Conservation (phyloP, 352 stramenopile genomes). For the Phytophthora hybrid region DNA sequence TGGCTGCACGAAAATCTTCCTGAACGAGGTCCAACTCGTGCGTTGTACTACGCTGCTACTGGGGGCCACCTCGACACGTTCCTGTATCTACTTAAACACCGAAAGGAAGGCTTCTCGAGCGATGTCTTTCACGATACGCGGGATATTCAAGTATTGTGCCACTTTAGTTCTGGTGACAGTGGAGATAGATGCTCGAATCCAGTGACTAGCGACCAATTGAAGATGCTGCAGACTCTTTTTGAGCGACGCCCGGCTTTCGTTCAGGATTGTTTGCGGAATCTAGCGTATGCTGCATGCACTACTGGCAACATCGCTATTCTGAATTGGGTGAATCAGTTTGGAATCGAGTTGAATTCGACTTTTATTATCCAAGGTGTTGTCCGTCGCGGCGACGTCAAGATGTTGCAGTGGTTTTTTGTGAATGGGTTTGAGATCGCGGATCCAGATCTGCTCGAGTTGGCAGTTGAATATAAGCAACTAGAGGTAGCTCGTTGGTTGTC, state of each 20-base stretch:
- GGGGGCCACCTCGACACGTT: not conserved
- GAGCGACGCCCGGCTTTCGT: not conserved
- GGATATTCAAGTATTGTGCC: not conserved
- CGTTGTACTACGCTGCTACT: not conserved
- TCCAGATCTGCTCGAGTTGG: not conserved
- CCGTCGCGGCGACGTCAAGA: not conserved
- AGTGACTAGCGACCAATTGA: not conserved
- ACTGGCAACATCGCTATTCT: not conserved
- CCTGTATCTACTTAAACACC: not conserved
- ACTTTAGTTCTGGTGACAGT: not conserved
- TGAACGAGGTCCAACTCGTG: not conserved
- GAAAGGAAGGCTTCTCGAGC: not conserved
- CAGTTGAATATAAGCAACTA: not conserved
- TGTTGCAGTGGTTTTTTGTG: not conserved
- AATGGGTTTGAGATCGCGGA: not conserved
- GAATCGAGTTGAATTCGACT: not conserved
- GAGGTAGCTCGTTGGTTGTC: conserved; percentile 1
- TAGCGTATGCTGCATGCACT: not conserved
- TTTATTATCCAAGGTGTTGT: not conserved
- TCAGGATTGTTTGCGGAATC: not conserved
- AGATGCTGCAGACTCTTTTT: not conserved
- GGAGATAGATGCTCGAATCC: no score
- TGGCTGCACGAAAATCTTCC: not conserved
- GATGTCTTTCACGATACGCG: not conserved
- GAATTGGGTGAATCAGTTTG: not conserved